A percentile compares a stretch with the other conserved stretches of the same genome.
Conservation (phyloP, 768 basidiomycete species). For the Cytidiella melzeri region DNA sequence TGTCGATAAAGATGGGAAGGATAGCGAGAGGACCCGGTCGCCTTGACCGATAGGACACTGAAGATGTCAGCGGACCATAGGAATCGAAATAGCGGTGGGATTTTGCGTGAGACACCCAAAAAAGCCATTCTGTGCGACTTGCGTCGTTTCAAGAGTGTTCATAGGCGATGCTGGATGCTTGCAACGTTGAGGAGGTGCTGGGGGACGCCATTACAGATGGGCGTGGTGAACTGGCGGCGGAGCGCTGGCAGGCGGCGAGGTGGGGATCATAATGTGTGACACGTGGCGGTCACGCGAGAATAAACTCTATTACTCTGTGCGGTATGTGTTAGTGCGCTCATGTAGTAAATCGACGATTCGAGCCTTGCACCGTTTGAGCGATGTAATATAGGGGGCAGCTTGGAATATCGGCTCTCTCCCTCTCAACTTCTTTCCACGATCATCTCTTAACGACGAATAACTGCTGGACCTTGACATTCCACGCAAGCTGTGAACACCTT, state of each 20-base stretch:
- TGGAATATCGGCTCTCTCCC: background rate
- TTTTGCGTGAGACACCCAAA: background rate
- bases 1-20: background rate
- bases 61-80: constrained; percentile 2
- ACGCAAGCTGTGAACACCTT: background rate
- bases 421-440: constrained; percentile 7
- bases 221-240: background rate
- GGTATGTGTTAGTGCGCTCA: background rate
- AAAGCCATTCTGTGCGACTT: background rate
- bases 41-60: background rate
- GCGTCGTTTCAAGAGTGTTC: background rate
- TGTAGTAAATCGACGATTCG: constrained; percentile 2
- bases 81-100: background rate
- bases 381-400: constrained; percentile 10
- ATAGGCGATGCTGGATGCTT: background rate
- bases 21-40: constrained; percentile 5
- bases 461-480: background rate
- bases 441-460: background rate
- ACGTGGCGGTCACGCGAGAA: constrained; percentile 11
- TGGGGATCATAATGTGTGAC: background rate
- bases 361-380: constrained; percentile 2
- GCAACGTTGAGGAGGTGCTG: background rate
- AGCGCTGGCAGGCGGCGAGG: background rate
- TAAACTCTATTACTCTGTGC: background rate
- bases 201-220: background rate